These are phyloP conservation scores for Malania oleifera DNA, from an alignment of 164 flowering plant species.

Conservation along the genomic window DNA sequence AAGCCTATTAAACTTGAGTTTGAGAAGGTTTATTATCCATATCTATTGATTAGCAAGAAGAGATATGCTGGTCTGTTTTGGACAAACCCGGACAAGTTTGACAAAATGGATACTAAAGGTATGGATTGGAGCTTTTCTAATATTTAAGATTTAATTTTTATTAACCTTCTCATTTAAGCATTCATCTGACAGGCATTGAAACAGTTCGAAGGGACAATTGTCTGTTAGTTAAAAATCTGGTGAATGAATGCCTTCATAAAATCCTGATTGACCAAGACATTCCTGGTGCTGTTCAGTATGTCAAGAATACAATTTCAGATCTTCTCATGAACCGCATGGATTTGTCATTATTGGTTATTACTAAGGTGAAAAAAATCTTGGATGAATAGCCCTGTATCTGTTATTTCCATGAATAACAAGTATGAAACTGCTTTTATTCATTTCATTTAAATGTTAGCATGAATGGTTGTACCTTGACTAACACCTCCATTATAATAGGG, in stretches of 20 bases:
- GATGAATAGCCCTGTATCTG: neutral
- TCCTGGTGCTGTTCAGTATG: constrained; percentile 92
- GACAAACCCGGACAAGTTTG: constrained; percentile 89
- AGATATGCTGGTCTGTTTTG: constrained; percentile 94
- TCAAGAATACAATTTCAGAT: constrained; percentile 90
- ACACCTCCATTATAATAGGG: constrained; percentile 45
- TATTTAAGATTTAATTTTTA: neutral
- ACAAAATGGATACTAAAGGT: constrained; percentile 99
- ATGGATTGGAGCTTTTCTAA: constrained; percentile 2
- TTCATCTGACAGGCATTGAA: constrained; percentile 72
- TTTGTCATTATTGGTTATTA: constrained; percentile 90
- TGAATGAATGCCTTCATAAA: constrained; percentile 93
- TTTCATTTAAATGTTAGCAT: neutral
- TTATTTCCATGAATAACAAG: neutral
- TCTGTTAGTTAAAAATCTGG: constrained; percentile 84
- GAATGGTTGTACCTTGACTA: no score
- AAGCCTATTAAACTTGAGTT: constrained; percentile 98
- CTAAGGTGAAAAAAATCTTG: constrained; percentile 53
- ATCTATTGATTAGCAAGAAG: constrained; percentile 94
- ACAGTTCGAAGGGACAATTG: constrained; percentile 98
- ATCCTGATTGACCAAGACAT: constrained; percentile 82
- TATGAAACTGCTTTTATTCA: neutral
- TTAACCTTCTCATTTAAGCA: constrained; percentile 5
- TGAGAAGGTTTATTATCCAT: constrained; percentile 96
- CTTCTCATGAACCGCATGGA: constrained; percentile 99